Base-by-base conservation (phyloP, 2,329 filamentous ascomycete species). In the Sclerotinia sclerotiorum region DNA sequence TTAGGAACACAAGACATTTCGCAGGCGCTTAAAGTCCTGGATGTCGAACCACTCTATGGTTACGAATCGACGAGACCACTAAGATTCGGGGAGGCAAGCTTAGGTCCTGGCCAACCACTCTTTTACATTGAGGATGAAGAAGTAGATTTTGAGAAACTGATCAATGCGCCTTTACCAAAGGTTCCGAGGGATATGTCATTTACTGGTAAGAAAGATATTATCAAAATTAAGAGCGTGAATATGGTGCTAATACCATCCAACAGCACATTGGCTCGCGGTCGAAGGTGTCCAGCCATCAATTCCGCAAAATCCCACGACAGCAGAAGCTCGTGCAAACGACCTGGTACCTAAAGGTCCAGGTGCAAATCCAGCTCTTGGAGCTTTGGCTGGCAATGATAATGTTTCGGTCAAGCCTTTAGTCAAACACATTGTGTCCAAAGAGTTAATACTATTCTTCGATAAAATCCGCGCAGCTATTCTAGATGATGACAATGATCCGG, bases 51-150 rank as follows among this genome's bases (percentile, higher is more conserved):
- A 1, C 85, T 98, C 1, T 97, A 97, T 77, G 95, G 95, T 27
- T 99, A 99, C 81, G 94, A 98, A 77, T 94, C 93, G 46, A 95
- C 92, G 54, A 85, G 94, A 64, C 92, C 94, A 35, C 82, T 99
- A 75, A 87, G 91, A 67, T 99, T 96, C 77, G 95, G 95, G 64
- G 95, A 99, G 80, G 95, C 95, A 3, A 96, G 92, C 69, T 83
- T 99, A 70, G 95, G 95, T 0, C 93, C 94, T 19, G 94, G 94
- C 13, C 95, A 99, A 80, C 93, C 94, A 65, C 82, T 99, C 29
- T 99, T 94, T 80, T 99, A 99, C 78, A 91, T 99, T 49, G 95
- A 99, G 77, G 95, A 99, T 78, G 95, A 99, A 77, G 95, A 99
- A 82, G 90, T 98, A 67, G 95, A 99, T 80, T 98, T 99, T 77